Evolutionary conservation across 805 yeast species (phyloP).

Genomic region (Wickerhamomyces tratensis): DNA sequence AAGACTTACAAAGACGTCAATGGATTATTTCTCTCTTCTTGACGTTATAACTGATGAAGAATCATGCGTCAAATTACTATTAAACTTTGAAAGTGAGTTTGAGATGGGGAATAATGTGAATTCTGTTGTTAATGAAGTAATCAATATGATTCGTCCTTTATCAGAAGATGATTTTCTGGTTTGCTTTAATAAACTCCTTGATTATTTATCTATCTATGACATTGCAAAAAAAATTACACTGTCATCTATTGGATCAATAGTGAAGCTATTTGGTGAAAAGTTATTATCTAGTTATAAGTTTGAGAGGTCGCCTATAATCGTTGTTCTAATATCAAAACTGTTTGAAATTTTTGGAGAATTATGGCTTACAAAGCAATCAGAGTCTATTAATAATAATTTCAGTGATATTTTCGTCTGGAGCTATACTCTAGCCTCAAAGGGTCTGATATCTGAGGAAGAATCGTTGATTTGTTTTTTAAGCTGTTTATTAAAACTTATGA

Average conservation of each 20-base stretch:
- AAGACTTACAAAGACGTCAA: background rate
- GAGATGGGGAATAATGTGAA: too few relatives aligned
- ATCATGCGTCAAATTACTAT: too few relatives aligned
- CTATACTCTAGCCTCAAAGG: conserved; percentile 27
- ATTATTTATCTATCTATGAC: too few relatives aligned
- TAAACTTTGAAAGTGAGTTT: too few relatives aligned
- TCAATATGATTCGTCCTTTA: too few relatives aligned
- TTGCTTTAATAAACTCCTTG: too few relatives aligned
- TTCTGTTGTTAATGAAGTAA: too few relatives aligned
- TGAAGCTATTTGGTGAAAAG: conserved; percentile 11
- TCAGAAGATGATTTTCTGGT: too few relatives aligned
- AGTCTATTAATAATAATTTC: conserved; percentile 29
- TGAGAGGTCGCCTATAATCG: conserved; percentile 32
- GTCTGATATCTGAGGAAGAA: conserved; percentile 28
- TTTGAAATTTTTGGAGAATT: conserved; percentile 15
- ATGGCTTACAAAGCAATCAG: conserved; percentile 18
- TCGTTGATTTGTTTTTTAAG: conserved; percentile 23
- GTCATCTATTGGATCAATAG: conserved; percentile 1
- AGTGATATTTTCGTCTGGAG: conserved; percentile 40
- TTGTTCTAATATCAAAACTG: conserved; percentile 24
- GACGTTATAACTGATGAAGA: too few relatives aligned
- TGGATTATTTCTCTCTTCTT: too few relatives aligned
- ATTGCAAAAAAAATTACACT: background rate
- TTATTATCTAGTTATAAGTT: conserved; percentile 17
- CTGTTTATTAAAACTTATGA: conserved; percentile 23